Evolutionary conservation across 2,329 filamentous ascomycete genomes (phyloP).

Genomic region (Fusarium sulawesiense): DNA sequence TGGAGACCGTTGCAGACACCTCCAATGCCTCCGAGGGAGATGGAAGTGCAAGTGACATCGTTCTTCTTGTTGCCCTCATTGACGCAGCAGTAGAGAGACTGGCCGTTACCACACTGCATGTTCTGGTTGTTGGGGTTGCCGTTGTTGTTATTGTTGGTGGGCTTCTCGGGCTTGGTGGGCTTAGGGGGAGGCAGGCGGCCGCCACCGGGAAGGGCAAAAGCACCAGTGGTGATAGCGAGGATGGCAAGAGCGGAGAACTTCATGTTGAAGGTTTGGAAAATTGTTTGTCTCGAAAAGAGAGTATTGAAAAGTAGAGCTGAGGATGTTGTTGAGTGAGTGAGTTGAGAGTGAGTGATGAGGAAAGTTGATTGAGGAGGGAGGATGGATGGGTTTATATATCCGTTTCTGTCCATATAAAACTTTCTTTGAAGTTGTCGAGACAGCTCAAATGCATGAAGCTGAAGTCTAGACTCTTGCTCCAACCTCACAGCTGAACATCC

Average conservation of each 20-base stretch:
- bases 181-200: too few relatives aligned
- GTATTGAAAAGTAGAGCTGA: constrained; percentile 5
- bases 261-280: constrained; percentile 28
- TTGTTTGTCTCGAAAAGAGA: constrained; percentile 15
- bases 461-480: rapidly evolving
- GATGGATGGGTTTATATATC: constrained; percentile 13
- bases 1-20: constrained; percentile 1
- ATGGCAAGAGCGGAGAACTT: constrained; percentile 14
- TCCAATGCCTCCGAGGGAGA: background rate
- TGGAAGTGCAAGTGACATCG: background rate
- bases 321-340: constrained; percentile 11
- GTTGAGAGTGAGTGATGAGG: constrained; percentile 25
- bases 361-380: background rate
- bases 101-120: background rate
- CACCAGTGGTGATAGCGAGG: constrained; percentile 16
- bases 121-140: background rate
- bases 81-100: constrained; percentile 20
- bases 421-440: rapidly evolving
- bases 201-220: too few relatives aligned
- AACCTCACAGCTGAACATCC: background rate
- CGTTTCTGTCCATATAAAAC: background rate
- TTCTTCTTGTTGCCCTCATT: background rate
- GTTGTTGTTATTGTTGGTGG: background rate
- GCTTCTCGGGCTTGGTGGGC: background rate
- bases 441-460: background rate